phyloP scores from a whole-genome alignment of 2,329 filamentous ascomycete species.

The Gaeumannomyces sp. region DNA sequence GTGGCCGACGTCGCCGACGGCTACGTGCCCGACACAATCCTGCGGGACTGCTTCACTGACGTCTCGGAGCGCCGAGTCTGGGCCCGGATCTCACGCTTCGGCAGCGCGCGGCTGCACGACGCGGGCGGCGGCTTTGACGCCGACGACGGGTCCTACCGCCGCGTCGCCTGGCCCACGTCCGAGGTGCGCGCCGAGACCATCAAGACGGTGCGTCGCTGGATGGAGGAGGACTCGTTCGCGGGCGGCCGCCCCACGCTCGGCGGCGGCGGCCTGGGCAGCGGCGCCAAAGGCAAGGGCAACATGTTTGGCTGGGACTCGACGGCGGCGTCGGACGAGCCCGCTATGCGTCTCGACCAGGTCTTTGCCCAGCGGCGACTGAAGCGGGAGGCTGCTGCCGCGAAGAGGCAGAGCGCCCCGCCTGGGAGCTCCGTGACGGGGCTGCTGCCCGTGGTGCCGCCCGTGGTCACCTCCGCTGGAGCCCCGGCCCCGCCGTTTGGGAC shows the following conservation, averaged over 20 bases:
- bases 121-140: conserved; percentile 25
- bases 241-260: conserved; percentile 40
- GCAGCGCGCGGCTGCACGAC: conserved; percentile 51
- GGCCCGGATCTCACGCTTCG: conserved; percentile 58
- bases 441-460: too few species aligned
- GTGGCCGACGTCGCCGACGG: conserved; percentile 5
- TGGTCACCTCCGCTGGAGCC: too few species aligned
- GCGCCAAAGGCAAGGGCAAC: conserved; percentile 37
- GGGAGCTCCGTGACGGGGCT: too few species aligned
- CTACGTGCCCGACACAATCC: conserved; percentile 38
- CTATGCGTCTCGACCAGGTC: conserved; percentile 39
- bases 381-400: conserved; percentile 16
- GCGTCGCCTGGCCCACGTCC: conserved; percentile 52
- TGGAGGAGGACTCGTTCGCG: conserved; percentile 56
- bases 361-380: conserved; percentile 20
- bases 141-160: conserved; percentile 53
- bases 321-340: conserved; percentile 38
- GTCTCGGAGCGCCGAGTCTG: conserved; percentile 56
- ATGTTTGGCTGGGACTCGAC: conserved; percentile 57
- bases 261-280: conserved; percentile 31
- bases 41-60: conserved; percentile 46
- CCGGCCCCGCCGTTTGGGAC: too few species aligned
- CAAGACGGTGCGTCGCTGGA: conserved; percentile 57
- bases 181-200: conserved; percentile 46
- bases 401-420: conserved; percentile 12